Conservation (phyloP, 106 monocot genomes). For the Chionographis japonica region DNA sequence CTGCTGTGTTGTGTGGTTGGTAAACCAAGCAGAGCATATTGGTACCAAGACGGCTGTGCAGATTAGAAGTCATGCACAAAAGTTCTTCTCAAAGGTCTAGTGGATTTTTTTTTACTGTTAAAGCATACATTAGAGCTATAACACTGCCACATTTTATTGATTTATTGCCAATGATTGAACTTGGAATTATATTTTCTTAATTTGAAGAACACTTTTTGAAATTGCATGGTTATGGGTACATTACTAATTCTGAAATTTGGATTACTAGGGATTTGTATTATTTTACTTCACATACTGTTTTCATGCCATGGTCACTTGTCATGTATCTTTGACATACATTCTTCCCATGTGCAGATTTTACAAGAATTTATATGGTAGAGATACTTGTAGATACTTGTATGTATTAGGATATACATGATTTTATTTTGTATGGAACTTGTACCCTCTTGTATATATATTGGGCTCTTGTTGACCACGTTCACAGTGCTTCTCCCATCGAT, state of each 20-base stretch:
- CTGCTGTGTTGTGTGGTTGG: no score
- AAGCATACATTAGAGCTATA: no score
- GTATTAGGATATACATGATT: no score
- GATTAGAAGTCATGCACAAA: constrained; percentile 72
- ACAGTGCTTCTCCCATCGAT: no score
- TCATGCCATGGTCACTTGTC: neutral
- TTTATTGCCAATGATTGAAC: no score
- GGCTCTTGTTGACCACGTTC: no score
- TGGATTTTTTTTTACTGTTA: constrained; percentile 1
- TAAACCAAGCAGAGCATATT: constrained; percentile 68
- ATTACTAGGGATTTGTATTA: neutral
- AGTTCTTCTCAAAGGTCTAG: constrained; percentile 67
- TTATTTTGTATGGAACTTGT: no score
- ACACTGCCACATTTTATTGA: neutral
- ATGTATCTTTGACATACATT: neutral
- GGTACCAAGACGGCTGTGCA: constrained; percentile 76
- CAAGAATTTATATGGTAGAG: no score
- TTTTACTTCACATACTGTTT: no score
- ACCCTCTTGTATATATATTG: no score
- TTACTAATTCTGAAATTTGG: neutral
- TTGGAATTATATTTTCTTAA: no score
- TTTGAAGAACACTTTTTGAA: neutral
- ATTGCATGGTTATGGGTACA: neutral
- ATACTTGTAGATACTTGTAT: no score
- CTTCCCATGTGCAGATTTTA: neutral